Conservation (phyloP, 257 asterid genomes). For the Salvia rosmarinus region DNA sequence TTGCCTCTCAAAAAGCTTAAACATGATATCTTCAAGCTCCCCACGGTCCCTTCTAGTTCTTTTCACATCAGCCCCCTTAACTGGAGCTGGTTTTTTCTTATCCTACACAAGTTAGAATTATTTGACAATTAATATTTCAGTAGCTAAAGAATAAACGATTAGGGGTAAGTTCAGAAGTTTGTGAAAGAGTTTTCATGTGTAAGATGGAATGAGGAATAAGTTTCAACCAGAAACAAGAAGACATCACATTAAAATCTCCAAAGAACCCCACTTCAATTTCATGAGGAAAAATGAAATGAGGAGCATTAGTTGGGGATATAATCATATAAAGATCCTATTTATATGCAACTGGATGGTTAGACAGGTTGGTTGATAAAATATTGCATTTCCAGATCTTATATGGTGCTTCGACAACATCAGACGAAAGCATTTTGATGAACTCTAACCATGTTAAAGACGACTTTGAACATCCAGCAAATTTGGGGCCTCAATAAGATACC, state of each 20-base stretch:
- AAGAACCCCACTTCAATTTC: background rate
- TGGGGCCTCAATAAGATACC: slow-evolving; percentile 2
- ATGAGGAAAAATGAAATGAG: background rate
- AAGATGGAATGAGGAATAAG: background rate
- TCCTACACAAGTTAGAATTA: slow-evolving; percentile 53
- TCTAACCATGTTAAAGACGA: background rate
- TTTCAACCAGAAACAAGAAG: slow-evolving; percentile 1
- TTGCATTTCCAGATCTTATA: slow-evolving; percentile 3
- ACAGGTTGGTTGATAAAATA: background rate
- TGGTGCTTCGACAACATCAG: background rate
- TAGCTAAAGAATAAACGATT: slow-evolving; percentile 11
- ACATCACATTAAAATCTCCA: background rate
- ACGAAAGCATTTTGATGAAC: slow-evolving; percentile 11
- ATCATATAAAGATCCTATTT: background rate
- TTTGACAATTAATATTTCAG: slow-evolving; percentile 5
- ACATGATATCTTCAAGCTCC: slow-evolving; percentile 91
- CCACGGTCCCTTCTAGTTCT: slow-evolving; percentile 93
- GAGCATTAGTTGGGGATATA: background rate
- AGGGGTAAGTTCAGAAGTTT: slow-evolving; percentile 5
- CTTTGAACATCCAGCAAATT: slow-evolving; percentile 1
- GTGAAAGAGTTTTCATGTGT: background rate
- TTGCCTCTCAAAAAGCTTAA: slow-evolving; percentile 87
- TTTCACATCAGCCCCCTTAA: slow-evolving; percentile 76
- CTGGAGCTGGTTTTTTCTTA: slow-evolving; percentile 80
- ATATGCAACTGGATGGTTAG: background rate